Evolutionary conservation across 192 early-diverging fungal genomes (phyloP).

Genomic region (Podila horticola): DNA sequence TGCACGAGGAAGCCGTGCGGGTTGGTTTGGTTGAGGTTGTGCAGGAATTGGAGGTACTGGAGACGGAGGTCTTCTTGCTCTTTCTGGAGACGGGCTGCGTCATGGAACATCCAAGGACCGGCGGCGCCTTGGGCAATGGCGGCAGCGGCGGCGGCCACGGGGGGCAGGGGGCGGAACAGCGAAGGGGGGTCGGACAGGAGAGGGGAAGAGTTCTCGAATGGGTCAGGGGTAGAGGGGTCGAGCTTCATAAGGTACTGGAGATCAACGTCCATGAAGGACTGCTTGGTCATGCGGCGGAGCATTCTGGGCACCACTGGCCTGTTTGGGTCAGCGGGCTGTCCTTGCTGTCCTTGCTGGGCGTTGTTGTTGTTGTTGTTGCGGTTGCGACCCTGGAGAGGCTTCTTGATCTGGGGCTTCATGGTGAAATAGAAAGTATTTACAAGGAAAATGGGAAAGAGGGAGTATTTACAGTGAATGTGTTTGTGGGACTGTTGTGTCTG

Average conservation of each 20-base stretch:
- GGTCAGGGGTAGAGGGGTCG: constrained; percentile 38
- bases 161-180: constrained; percentile 43
- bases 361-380: constrained; percentile 9
- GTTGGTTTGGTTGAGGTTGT: constrained; percentile 34
- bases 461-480: neutral
- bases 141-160: constrained; percentile 16
- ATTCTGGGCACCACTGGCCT: constrained; percentile 35
- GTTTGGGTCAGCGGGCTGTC: neutral
- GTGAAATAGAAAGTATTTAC: neutral
- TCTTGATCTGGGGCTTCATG: constrained; percentile 47
- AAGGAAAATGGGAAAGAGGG: neutral
- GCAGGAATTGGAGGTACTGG: constrained; percentile 44
- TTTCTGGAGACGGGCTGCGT: constrained; percentile 32
- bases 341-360: neutral
- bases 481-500: neutral
- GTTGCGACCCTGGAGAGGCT: constrained; percentile 46
- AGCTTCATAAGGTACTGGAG: constrained; percentile 45
- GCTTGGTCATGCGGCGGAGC: constrained; percentile 45
- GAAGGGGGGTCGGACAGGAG: constrained; percentile 46
- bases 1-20: constrained; percentile 38
- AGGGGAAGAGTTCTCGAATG: constrained; percentile 45
- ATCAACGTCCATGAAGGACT: constrained; percentile 52
- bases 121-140: constrained; percentile 7
- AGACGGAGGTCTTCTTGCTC: constrained; percentile 47
- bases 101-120: constrained; percentile 34